Evolutionary conservation across 495 filamentous ascomycete species (phyloP).

Genomic region (Aspergillus heteromorphus): DNA sequence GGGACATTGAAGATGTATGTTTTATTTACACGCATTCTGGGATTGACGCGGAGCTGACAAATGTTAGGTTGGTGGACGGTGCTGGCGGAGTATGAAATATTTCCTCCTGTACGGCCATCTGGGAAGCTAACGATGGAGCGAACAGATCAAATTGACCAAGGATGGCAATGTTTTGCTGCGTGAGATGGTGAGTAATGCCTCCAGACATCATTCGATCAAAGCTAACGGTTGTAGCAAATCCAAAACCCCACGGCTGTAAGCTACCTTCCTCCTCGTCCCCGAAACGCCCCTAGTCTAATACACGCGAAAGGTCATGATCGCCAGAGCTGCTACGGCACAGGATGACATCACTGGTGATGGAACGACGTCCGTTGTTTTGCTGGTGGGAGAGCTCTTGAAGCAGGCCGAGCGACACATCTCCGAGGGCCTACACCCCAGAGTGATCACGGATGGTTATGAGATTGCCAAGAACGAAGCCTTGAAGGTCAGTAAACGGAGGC

Average conservation of each 20-base stretch:
- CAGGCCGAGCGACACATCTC: conserved; percentile 92
- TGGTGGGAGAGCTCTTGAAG: conserved; percentile 96
- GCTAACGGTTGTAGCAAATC: conserved; percentile 56
- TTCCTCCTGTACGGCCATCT: conserved; percentile 7
- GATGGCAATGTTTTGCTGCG: conserved; percentile 93
- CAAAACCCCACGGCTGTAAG: conserved; percentile 83
- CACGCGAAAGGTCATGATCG: conserved; percentile 80
- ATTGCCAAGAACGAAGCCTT: conserved; percentile 90
- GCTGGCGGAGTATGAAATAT: conserved; percentile 70
- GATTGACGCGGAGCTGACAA: conserved; percentile 24
- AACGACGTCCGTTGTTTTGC: conserved; percentile 90
- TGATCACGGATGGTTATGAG: conserved; percentile 97
- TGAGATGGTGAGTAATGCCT: conserved; percentile 72
- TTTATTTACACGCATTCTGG: background rate
- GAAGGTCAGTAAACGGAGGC: conserved; percentile 48
- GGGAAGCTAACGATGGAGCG: conserved; percentile 11
- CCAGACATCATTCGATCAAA: background rate
- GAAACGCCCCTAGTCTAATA: conserved; percentile 21
- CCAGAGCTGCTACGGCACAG: conserved; percentile 92
- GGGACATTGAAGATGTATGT: conserved; percentile 95
- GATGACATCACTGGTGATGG: conserved; percentile 98
- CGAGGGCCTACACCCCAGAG: conserved; percentile 90
- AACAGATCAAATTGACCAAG: conserved; percentile 96
- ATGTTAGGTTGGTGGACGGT: conserved; percentile 83
- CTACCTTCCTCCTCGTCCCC: conserved; percentile 10